These are phyloP conservation scores for Calocera viscosa DNA, from an alignment of 768 basidiomycete species.

Conservation along the genomic window DNA sequence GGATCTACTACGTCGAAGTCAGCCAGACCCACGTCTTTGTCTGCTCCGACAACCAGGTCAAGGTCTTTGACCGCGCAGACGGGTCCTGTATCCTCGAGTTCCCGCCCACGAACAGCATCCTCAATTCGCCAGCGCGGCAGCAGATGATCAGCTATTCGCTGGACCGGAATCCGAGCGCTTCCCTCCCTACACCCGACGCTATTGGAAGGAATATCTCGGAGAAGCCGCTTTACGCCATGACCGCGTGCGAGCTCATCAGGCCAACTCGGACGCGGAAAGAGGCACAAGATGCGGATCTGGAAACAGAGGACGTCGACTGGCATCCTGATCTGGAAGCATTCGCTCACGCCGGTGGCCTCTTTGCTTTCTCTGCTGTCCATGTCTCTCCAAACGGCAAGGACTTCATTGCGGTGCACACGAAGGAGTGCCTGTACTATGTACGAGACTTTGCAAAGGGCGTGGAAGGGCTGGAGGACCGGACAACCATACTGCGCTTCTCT, in stretches of 20 bases:
- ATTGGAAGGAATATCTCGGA: not conserved
- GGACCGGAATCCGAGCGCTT: not conserved
- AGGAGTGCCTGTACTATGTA: conserved; percentile 24
- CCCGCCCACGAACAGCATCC: not conserved
- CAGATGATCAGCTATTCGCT: conserved; percentile 6
- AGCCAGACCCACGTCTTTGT: conserved; percentile 46
- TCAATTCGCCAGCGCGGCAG: not conserved
- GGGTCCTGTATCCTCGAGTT: conserved; percentile 1
- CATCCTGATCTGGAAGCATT: not conserved
- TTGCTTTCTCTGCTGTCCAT: conserved; percentile 23
- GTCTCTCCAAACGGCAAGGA: conserved; percentile 30
- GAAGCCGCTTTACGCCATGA: not conserved
- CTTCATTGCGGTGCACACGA: conserved; percentile 23
- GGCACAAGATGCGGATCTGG: not conserved
- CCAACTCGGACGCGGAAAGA: not conserved
- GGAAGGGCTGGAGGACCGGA: conserved; percentile 17
- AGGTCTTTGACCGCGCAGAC: conserved; percentile 32
- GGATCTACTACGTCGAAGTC: conserved; percentile 55
- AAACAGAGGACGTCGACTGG: not conserved
- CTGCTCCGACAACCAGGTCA: conserved; percentile 37
- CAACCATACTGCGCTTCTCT: conserved; percentile 19
- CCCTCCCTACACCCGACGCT: not conserved
- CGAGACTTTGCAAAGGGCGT: conserved; percentile 28
- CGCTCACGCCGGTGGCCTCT: not conserved
- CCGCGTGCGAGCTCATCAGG: not conserved